phyloP scores from a whole-genome alignment of 257 asterid genomes.

The Solanum sparsipilum region DNA sequence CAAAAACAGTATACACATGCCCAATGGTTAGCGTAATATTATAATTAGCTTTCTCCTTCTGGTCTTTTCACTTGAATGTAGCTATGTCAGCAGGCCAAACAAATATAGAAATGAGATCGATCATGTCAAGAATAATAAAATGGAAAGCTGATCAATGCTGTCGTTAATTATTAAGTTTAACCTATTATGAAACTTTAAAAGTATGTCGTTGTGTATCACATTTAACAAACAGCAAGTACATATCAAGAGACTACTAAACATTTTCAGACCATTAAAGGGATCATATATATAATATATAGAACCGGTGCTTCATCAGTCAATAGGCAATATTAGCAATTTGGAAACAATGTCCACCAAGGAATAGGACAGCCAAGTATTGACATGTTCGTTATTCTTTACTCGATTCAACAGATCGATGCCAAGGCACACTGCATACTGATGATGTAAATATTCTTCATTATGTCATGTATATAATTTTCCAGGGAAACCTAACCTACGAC shows the following conservation, averaged over 20 bases:
- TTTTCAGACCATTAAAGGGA: background rate
- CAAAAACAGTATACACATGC: background rate
- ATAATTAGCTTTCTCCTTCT: background rate
- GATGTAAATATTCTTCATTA: background rate
- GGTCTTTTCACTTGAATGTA: background rate
- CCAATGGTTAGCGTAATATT: background rate
- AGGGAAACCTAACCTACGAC: background rate
- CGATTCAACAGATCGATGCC: background rate
- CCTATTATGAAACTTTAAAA: background rate
- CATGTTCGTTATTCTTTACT: background rate
- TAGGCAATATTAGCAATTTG: background rate
- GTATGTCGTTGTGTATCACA: background rate
- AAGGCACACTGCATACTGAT: background rate
- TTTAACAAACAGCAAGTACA: background rate
- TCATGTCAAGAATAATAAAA: background rate
- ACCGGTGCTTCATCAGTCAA: background rate
- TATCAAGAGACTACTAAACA: background rate
- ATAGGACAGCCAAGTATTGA: background rate
- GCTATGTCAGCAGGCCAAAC: background rate
- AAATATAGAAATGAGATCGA: background rate
- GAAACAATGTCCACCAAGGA: background rate
- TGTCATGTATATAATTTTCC: background rate
- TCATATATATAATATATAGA: background rate
- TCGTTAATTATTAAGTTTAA: background rate
- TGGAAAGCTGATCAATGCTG: background rate